Conservation (phyloP, 179 eudicot genomes). For the Spergularia azorica region DNA sequence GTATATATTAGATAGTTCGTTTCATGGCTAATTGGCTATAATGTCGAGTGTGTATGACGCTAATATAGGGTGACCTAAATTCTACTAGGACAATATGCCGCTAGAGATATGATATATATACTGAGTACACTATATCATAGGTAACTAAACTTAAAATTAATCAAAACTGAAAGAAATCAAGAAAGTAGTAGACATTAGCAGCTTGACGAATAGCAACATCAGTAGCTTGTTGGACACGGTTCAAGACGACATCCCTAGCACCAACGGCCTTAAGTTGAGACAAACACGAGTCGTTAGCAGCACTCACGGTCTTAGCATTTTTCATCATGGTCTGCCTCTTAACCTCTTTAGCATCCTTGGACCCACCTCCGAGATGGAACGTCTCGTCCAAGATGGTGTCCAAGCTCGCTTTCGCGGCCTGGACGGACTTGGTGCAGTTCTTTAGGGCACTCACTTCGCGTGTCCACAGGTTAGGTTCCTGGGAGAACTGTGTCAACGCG, state of each 20-base stretch:
- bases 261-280: background rate
- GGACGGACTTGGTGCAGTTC: background rate
- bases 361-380: background rate
- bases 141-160: too few species aligned
- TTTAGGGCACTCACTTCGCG: background rate
- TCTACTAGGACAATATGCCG: too few species aligned
- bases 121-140: too few species aligned
- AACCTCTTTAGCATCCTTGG: background rate
- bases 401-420: background rate
- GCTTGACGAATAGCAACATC: background rate
- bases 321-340: background rate
- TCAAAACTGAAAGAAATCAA: background rate
- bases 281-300: background rate
- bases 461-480: background rate
- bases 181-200: background rate
- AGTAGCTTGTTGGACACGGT: background rate
- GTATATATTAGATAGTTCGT: too few species aligned
- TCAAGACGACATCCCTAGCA: background rate
- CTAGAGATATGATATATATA: too few species aligned
- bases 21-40: too few species aligned
- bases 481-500: background rate
- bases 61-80: too few species aligned
- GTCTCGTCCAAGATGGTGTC: background rate
- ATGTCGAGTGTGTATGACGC: too few species aligned
- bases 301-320: background rate